Conservation (phyloP, 83 land plant species). For the Picea abies region DNA sequence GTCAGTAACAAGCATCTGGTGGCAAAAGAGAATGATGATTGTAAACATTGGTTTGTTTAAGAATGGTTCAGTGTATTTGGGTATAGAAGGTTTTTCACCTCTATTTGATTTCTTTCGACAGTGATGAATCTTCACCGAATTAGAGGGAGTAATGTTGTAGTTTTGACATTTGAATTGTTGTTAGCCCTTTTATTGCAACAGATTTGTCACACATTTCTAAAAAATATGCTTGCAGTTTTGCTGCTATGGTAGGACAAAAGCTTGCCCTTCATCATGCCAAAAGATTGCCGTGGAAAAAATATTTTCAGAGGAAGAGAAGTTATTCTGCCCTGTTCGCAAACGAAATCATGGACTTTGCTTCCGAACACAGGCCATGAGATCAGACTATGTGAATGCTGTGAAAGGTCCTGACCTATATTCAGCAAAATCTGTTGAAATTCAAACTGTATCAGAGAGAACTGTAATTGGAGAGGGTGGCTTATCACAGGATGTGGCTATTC, state of each 20-base stretch:
- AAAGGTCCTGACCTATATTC: background rate
- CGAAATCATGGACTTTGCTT: background rate
- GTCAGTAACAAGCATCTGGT: background rate
- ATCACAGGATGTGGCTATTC: background rate
- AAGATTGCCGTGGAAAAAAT: background rate
- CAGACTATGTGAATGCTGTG: background rate
- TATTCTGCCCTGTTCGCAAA: background rate
- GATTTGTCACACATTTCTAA: background rate
- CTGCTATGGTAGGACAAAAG: slow-evolving; percentile 6
- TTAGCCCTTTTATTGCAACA: background rate
- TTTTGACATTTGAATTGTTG: background rate
- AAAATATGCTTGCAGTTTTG: slow-evolving; percentile 12
- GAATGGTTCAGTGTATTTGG: background rate
- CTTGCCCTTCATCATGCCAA: background rate
- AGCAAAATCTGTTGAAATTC: background rate
- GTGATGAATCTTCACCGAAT: background rate
- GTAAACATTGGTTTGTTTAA: background rate
- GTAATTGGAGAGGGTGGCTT: background rate
- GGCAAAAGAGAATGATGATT: background rate
- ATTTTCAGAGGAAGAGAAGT: slow-evolving; percentile 10
- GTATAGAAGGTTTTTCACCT: background rate
- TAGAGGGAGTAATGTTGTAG: background rate
- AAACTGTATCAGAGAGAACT: background rate
- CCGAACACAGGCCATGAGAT: background rate
- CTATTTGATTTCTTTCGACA: background rate